phyloP scores from a whole-genome alignment of 1,139 yeast species.

The Hansenula sp. region DNA sequence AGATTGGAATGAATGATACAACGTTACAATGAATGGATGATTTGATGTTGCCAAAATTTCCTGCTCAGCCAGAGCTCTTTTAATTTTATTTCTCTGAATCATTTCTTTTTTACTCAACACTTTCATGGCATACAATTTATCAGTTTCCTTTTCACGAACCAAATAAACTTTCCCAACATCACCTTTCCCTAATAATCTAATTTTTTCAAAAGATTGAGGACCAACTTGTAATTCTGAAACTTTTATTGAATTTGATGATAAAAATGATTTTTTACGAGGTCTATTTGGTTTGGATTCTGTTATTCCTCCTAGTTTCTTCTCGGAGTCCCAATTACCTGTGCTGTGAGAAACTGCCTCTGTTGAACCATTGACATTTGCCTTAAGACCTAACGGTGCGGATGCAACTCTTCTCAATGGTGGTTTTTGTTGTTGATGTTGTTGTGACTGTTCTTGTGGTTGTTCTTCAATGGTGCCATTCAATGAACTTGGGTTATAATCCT shows the following conservation, averaged over 20 bases:
- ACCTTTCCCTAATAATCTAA: conserved; percentile 87
- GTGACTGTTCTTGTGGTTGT: not conserved
- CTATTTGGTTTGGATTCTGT: conserved; percentile 4
- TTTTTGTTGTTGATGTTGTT: conserved; percentile 31
- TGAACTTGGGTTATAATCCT: not conserved
- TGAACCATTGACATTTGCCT: conserved; percentile 4
- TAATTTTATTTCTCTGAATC: conserved; percentile 92
- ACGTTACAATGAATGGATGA: conserved; percentile 95
- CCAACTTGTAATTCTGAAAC: conserved; percentile 44
- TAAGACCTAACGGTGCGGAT: conserved; percentile 67
- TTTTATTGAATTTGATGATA: conserved; percentile 21
- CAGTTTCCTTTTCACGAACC: conserved; percentile 75
- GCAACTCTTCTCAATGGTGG: conserved; percentile 69
- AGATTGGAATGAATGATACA: conserved; percentile 94
- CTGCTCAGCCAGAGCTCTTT: conserved; percentile 93
- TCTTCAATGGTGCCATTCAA: not conserved
- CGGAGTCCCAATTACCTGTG: not conserved
- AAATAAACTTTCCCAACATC: conserved; percentile 96
- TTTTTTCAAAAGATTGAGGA: conserved; percentile 84
- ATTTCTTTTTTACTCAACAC: conserved; percentile 86
- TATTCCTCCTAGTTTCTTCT: not conserved
- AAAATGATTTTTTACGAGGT: conserved; percentile 21
- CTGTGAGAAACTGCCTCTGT: not conserved
- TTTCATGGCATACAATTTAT: conserved; percentile 87
- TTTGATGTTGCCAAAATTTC: conserved; percentile 93